phyloP scores from a whole-genome alignment of 768 basidiomycete species.

The Pholiota conissans region DNA sequence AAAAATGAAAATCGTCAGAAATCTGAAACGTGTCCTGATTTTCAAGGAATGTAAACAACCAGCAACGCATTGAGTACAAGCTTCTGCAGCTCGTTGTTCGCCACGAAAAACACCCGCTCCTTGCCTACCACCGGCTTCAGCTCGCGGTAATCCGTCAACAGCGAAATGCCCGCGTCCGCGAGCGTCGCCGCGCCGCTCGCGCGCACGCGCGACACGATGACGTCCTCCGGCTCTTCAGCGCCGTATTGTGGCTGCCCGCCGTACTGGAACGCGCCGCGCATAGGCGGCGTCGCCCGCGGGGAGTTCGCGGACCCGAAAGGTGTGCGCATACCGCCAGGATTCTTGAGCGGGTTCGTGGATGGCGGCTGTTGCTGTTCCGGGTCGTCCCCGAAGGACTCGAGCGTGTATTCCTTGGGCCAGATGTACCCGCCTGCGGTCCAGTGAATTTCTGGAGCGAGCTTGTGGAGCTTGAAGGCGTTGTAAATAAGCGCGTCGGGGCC shows the following conservation, averaged over 20 bases:
- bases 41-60: constrained; percentile 62
- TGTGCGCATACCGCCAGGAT: constrained; percentile 43
- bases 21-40: too few relatives aligned
- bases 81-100: constrained; percentile 67
- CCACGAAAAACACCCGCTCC: constrained; percentile 69
- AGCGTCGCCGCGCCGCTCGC: constrained; percentile 69
- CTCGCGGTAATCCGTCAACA: constrained; percentile 53
- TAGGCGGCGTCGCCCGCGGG: constrained; percentile 25
- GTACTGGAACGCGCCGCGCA: constrained; percentile 47
- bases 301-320: constrained; percentile 32
- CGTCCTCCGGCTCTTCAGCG: constrained; percentile 34
- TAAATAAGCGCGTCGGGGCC: constrained; percentile 76
- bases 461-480: constrained; percentile 75
- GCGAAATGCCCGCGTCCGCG: constrained; percentile 58
- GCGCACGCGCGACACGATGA: constrained; percentile 56
- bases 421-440: constrained; percentile 84
- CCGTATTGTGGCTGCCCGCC: constrained; percentile 30
- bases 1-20: too few relatives aligned
- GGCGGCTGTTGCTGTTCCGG: constrained; percentile 16
- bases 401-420: constrained; percentile 72
- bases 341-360: constrained; percentile 18
- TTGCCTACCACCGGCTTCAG: constrained; percentile 50
- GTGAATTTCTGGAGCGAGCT: constrained; percentile 70
- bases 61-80: constrained; percentile 75
- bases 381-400: constrained; percentile 58